phyloP scores from a whole-genome alignment of 2,329 filamentous ascomycete genomes.

The Sporothrix brasiliensis region DNA sequence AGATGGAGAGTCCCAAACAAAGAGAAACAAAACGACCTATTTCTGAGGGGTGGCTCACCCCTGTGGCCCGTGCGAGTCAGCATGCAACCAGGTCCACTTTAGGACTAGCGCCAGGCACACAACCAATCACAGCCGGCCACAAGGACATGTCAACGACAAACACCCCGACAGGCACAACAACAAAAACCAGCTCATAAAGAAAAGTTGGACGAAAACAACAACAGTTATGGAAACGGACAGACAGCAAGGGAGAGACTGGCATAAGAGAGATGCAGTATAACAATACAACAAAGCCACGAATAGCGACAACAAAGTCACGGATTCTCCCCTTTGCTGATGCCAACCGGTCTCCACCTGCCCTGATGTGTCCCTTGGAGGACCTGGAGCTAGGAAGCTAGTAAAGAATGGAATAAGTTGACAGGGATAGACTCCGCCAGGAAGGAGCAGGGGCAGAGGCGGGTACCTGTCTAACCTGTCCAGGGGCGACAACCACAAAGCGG shows the following conservation, averaged over 20 bases:
- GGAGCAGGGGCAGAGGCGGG: background rate
- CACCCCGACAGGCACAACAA: background rate
- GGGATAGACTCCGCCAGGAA: background rate
- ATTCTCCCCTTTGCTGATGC: background rate
- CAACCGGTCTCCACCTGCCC: constrained; percentile 3
- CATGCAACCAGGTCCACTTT: constrained; percentile 13
- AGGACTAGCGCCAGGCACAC: constrained; percentile 32
- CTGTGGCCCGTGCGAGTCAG: constrained; percentile 30
- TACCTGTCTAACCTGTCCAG: background rate
- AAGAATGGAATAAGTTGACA: constrained; percentile 6
- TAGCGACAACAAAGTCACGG: background rate
- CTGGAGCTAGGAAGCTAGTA: background rate
- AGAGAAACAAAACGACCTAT: background rate
- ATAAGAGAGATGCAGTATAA: background rate
- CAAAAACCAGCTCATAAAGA: background rate
- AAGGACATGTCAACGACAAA: background rate
- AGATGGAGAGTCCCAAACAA: background rate
- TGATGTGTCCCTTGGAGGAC: constrained; percentile 3
- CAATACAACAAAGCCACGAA: background rate
- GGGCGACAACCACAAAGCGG: constrained; percentile 2
- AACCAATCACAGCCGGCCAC: constrained; percentile 28
- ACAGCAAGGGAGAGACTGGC: background rate
- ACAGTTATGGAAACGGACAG: background rate
- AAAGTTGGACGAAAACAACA: background rate
- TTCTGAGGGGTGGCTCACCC: constrained; percentile 4